phyloP scores from a whole-genome alignment of 23 red algal species.

The Chondrus crispus region DNA sequence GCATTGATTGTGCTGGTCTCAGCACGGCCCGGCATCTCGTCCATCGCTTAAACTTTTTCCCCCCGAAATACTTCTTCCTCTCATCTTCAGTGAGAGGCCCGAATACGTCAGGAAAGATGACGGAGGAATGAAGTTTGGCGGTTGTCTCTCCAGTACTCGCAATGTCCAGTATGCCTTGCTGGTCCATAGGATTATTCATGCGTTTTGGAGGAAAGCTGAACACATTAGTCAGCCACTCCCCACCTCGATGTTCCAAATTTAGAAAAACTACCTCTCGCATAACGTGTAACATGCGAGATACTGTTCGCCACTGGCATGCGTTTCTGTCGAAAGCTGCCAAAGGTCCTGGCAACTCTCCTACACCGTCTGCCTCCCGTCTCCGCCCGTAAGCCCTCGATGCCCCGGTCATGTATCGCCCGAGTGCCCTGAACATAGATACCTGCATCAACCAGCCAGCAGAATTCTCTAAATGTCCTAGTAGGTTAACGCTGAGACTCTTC shows the following conservation, averaged over 20 bases:
- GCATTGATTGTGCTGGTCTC: background rate
- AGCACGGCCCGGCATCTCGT: background rate
- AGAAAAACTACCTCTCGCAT: constrained; percentile 7
- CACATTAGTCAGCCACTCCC: background rate
- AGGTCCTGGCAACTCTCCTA: background rate
- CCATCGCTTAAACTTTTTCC: background rate
- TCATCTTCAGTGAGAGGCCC: no score
- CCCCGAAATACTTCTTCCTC: background rate
- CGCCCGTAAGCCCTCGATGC: background rate
- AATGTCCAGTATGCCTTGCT: background rate
- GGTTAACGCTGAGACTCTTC: background rate
- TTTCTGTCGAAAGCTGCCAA: background rate
- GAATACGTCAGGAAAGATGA: background rate
- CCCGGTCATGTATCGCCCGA: background rate
- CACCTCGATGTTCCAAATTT: background rate
- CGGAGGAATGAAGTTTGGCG: background rate
- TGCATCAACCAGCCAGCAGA: background rate
- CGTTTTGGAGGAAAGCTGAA: background rate
- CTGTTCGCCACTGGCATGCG: background rate
- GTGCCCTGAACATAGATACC: background rate
- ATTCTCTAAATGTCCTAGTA: background rate
- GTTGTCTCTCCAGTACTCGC: background rate
- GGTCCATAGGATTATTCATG: background rate
- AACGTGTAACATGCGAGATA: background rate
- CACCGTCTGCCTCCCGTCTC: background rate